Evolutionary conservation across 2,329 filamentous ascomycete species (phyloP), one percentile per base, ranked within the genome.

Genomic region (Pseudogymnoascus sp.): DNA sequence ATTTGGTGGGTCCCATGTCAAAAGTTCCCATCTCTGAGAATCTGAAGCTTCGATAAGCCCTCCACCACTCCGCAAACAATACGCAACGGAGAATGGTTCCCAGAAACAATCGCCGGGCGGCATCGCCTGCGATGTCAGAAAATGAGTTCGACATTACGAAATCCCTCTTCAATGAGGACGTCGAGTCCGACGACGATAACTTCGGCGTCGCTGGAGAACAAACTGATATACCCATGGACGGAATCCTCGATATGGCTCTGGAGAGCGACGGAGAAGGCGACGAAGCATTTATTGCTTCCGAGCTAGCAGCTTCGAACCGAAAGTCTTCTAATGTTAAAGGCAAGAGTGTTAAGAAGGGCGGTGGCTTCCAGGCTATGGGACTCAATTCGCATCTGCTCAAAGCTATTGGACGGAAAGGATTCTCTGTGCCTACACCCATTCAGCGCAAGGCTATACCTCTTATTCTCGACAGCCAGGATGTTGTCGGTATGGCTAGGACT

Each of bases 401-500:
- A 73, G 91, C 95, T 1, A 97, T 99, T 68, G 85, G 90, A 11
- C 85, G 90, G 70, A 99, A 97, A 77, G 96, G 95, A 14, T 99
- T 97, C 77, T 91, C 89, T 0, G 91, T 97, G 2, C 96, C 96
- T 3, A 99, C 95, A 0, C 95, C 95, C 0, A 99, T 99, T 75
- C 95, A 99, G 79, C 86, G 95, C 69, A 97, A 97, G 77, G 91
- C 95, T 1, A 96, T 99, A 59, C 96, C 95, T 3, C 80, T 97
- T 63, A 86, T 99, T 63, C 81, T 97, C 69, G 90, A 96, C 66
- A 85, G 89, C 62, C 90, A 92, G 77, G 95, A 99, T 81, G 90
- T 97, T n/a, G 93, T 99, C 23, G 96, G 93, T 68, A 99, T 99
- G 95, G 95, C 95, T 6, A 84, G 96, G 68, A 99, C 96, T n/a